phyloP scores from a whole-genome alignment of 75 land plant species.

The Sequoiadendron giganteum region DNA sequence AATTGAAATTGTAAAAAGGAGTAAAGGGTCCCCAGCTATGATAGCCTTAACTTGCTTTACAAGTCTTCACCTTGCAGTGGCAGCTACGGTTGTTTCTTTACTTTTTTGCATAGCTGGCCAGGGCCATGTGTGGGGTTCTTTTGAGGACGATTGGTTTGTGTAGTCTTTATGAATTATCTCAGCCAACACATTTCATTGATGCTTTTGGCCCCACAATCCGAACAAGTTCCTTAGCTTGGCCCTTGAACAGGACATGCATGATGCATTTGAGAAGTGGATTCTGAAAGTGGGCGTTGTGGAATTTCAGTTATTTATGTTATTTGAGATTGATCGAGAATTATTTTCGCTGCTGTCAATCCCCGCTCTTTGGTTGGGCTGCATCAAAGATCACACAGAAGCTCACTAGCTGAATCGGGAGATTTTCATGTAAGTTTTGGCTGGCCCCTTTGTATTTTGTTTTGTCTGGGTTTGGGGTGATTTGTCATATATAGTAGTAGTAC shows the following conservation, averaged over 20 bases:
- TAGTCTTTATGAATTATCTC: not conserved
- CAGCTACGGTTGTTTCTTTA: not conserved
- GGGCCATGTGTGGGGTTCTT: not conserved
- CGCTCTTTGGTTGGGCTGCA: not conserved
- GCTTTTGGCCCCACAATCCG: not conserved
- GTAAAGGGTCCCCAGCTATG: not conserved
- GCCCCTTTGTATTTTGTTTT: not conserved
- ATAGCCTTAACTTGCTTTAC: constrained; percentile 1
- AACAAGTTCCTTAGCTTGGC: not conserved
- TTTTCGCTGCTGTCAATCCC: not conserved
- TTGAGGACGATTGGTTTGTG: not conserved
- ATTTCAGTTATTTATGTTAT: not conserved
- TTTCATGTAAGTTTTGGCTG: constrained; percentile 7
- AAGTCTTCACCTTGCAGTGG: not conserved
- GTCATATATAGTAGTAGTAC: not conserved
- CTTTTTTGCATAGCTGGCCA: not conserved
- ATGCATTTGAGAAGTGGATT: not conserved
- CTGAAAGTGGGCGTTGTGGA: not conserved
- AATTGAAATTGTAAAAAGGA: not conserved
- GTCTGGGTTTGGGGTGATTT: not conserved
- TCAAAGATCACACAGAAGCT: not conserved
- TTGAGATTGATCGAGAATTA: not conserved
- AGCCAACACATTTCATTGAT: constrained; percentile 1
- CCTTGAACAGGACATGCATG: not conserved
- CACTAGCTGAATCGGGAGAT: not conserved